Conservation (phyloP, 1,139 yeast genomes). For the Insectozyma bohioensis region DNA sequence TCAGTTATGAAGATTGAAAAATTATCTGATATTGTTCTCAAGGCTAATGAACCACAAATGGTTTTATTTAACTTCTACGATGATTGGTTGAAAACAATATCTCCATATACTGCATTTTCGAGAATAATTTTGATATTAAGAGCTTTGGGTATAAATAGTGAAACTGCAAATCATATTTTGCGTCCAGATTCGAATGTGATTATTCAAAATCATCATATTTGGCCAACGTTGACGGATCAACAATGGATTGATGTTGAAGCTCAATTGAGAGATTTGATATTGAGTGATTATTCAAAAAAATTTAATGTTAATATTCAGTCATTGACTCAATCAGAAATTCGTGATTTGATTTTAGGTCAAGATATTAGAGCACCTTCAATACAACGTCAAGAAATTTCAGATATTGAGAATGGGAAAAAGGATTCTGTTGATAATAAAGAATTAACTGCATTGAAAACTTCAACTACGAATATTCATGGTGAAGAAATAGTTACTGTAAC, state of each 20-base stretch:
- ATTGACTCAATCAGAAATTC: constrained; percentile 87
- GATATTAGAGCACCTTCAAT: constrained; percentile 89
- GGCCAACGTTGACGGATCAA: constrained; percentile 88
- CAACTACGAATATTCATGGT: constrained; percentile 90
- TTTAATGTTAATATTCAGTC: constrained; percentile 84
- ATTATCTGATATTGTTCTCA: constrained; percentile 72
- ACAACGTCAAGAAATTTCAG: constrained; percentile 74
- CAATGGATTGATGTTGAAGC: constrained; percentile 93
- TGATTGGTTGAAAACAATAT: constrained; percentile 84
- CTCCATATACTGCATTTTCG: constrained; percentile 93
- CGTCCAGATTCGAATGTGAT: constrained; percentile 70
- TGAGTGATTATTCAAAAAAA: constrained; percentile 81
- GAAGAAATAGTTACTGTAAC: constrained; percentile 95
- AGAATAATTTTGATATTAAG: constrained; percentile 77
- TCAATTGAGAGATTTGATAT: constrained; percentile 81
- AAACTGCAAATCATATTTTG: constrained; percentile 71
- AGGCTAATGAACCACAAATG: constrained; percentile 93
- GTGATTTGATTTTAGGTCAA: constrained; percentile 93
- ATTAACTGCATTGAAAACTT: constrained; percentile 77
- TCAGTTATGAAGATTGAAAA: constrained; percentile 84
- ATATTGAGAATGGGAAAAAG: constrained; percentile 52
- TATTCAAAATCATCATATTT: constrained; percentile 78
- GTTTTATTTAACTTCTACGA: constrained; percentile 87
- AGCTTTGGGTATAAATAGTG: constrained; percentile 76
- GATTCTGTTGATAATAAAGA: constrained; percentile 35